Evolutionary conservation across 2,329 filamentous ascomycete genomes (phyloP).

Genomic region (Pseudopyricularia javanii): DNA sequence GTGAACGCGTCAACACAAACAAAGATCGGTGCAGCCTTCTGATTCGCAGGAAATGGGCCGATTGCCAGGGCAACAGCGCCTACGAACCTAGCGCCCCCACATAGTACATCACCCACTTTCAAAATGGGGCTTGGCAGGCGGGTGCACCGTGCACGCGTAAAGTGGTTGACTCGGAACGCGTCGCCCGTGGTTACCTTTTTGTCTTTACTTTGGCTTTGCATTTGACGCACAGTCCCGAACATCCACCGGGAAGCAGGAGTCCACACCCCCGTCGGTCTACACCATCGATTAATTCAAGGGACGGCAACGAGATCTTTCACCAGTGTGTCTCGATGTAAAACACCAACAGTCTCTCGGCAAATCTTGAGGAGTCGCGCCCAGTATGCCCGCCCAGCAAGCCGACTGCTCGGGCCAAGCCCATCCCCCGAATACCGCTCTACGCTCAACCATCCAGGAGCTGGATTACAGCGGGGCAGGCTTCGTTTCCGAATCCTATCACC

Average conservation of each 20-base stretch:
- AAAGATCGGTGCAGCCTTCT: neutral
- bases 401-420: neutral
- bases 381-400: neutral
- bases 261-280: neutral
- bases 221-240: neutral
- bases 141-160: neutral
- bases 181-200: neutral
- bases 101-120: neutral
- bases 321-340: neutral
- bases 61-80: neutral
- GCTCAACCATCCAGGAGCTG: neutral
- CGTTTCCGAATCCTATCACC: slow-evolving; percentile 22
- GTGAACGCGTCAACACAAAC: neutral
- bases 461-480: neutral
- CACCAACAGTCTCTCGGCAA: neutral
- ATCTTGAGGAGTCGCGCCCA: neutral
- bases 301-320: neutral
- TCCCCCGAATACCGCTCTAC: neutral
- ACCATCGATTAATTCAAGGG: too few relatives aligned
- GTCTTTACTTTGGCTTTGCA: neutral
- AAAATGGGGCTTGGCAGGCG: too few relatives aligned
- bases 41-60: neutral
- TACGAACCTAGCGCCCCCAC: neutral
- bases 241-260: neutral
- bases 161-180: neutral